A percentile compares a stretch with the other conserved stretches of the same genome.
phyloP scores from a whole-genome alignment of 2,329 filamentous ascomycete species.

The Fusarium nisikadoi region DNA sequence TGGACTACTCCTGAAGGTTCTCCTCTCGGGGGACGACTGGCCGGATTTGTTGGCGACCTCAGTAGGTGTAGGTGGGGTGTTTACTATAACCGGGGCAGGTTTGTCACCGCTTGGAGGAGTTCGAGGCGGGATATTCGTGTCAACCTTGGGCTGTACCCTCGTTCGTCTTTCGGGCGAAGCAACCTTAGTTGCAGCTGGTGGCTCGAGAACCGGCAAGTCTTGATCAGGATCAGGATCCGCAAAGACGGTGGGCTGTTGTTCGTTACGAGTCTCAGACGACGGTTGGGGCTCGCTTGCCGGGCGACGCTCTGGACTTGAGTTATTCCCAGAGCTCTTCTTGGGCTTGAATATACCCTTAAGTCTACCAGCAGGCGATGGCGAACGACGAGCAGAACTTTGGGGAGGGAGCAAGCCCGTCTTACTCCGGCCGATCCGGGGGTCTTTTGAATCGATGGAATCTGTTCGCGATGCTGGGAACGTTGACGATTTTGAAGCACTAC shows the following conservation, averaged over 20 bases:
- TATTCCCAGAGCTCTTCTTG: conserved; percentile 37
- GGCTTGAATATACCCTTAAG: conserved; percentile 72
- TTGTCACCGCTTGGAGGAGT: conserved; percentile 61
- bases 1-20: conserved; percentile 43
- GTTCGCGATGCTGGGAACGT: conserved; percentile 41
- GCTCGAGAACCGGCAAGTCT: conserved; percentile 42
- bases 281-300: conserved; percentile 30
- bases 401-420: conserved; percentile 43
- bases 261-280: conserved; percentile 27
- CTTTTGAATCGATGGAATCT: conserved; percentile 41
- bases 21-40: conserved; percentile 45
- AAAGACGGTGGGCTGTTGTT: conserved; percentile 38
- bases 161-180: conserved; percentile 44
- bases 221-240: conserved; percentile 35
- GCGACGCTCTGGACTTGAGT: conserved; percentile 38
- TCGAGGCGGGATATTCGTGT: conserved; percentile 52
- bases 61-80: conserved; percentile 73
- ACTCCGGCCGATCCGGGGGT: conserved; percentile 42
- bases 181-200: conserved; percentile 46
- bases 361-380: conserved; percentile 76
- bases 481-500: conserved; percentile 41
- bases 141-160: conserved; percentile 45
- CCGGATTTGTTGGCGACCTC: conserved; percentile 49
- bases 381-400: conserved; percentile 62
- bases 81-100: conserved; percentile 67